Evolutionary conservation across 257 asterid genomes (phyloP).

Genomic region (Penstemon barbatus): DNA sequence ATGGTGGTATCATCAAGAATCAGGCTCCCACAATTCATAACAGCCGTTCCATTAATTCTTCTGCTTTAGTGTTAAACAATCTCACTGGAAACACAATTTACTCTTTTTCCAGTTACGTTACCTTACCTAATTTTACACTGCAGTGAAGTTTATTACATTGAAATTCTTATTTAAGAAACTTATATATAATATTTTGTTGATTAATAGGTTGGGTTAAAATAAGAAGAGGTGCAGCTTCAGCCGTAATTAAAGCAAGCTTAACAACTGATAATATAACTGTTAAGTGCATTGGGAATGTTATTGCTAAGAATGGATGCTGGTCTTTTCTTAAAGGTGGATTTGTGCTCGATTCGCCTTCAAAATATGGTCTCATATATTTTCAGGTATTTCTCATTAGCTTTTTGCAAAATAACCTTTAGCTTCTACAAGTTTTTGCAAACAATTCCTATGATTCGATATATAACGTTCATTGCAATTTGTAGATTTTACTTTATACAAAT

Average conservation of each 20-base stretch:
- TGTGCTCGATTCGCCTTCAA: conserved; percentile 36
- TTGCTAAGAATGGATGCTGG: conserved; percentile 55
- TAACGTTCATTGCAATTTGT: too few species aligned
- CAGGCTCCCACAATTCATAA: conserved; percentile 1
- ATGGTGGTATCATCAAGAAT: conserved; percentile 54
- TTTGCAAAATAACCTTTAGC: neutral
- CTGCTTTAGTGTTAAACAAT: conserved; percentile 18
- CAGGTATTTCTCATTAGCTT: conserved; percentile 29
- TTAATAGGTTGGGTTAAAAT: conserved; percentile 61
- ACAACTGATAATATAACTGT: conserved; percentile 38
- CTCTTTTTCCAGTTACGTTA: conserved; percentile 59
- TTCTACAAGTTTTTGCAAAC: too few species aligned
- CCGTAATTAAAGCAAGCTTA: conserved; percentile 37
- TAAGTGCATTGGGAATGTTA: conserved; percentile 49
- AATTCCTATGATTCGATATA: too few species aligned
- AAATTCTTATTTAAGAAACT: neutral
- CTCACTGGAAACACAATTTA: conserved; percentile 48
- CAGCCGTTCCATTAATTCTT: neutral
- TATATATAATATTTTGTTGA: neutral
- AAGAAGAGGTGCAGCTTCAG: conserved; percentile 36
- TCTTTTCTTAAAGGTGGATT: conserved; percentile 75
- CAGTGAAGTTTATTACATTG: too few species aligned
- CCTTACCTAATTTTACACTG: too few species aligned
- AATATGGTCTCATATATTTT: conserved; percentile 34
- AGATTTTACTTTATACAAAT: neutral